Evolutionary conservation across 306 rosid species (phyloP).

Genomic region (Rubus parviflorus): DNA sequence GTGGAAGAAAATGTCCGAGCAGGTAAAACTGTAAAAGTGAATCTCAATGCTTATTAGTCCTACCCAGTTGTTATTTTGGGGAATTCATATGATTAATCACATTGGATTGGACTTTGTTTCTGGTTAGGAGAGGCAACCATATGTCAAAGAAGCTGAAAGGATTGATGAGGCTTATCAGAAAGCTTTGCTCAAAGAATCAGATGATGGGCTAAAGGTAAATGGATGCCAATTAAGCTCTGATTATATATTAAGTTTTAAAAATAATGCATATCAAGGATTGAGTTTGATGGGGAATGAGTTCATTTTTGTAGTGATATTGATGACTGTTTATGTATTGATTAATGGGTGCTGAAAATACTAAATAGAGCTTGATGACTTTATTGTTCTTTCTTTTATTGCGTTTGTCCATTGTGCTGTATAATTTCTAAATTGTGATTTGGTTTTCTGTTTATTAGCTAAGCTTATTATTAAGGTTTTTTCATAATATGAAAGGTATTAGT

Average conservation of each 20-base stretch:
- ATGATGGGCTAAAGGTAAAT: slow-evolving; percentile 40
- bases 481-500: not conserved
- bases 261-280: not conserved
- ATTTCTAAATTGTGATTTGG: not conserved
- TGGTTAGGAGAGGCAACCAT: slow-evolving; percentile 55
- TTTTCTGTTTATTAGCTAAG: not conserved
- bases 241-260: not conserved
- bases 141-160: slow-evolving; percentile 32
- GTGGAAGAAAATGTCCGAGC: slow-evolving; percentile 53
- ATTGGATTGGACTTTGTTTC: not conserved
- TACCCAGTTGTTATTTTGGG: not conserved
- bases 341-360: not conserved
- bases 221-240: not conserved
- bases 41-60: not conserved
- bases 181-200: slow-evolving; percentile 40
- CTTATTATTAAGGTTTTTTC: not conserved
- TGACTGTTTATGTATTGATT: not conserved
- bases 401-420: not conserved
- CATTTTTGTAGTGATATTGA: not conserved
- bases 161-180: slow-evolving; percentile 32
- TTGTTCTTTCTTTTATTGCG: not conserved
- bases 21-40: slow-evolving; percentile 30
- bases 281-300: not conserved
- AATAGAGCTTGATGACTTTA: not conserved
- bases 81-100: slow-evolving; percentile 4